Evolutionary conservation across 176 grass and related monocot species (phyloP).

Genomic region (Triticum aestivum): DNA sequence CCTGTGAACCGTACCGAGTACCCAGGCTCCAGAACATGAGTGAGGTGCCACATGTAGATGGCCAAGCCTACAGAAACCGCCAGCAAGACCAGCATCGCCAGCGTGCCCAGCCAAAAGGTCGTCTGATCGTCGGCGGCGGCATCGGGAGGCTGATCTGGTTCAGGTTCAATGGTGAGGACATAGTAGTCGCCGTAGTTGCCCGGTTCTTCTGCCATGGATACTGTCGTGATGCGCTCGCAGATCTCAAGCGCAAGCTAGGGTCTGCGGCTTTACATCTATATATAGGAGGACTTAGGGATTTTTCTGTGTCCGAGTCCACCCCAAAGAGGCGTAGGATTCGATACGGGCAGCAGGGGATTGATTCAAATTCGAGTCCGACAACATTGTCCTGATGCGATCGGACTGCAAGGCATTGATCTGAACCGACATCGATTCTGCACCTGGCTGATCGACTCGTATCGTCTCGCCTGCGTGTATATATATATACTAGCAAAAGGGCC

Average conservation of each 20-base stretch:
- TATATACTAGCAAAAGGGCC: too few species aligned
- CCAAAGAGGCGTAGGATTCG: too few species aligned
- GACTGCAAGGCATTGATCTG: neutral
- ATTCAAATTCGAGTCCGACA: neutral
- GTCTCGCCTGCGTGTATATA: too few species aligned
- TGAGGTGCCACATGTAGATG: neutral
- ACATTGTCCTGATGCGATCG: too few species aligned
- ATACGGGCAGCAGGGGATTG: neutral
- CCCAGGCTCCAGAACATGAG: neutral
- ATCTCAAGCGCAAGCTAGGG: neutral
- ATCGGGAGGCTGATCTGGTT: neutral
- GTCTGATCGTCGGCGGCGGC: neutral
- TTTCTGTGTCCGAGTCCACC: neutral
- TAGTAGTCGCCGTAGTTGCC: too few species aligned
- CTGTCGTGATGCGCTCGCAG: neutral
- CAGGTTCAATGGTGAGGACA: too few species aligned
- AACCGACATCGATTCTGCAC: too few species aligned
- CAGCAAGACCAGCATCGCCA: neutral
- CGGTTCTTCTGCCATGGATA: neutral
- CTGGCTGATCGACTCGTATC: too few species aligned
- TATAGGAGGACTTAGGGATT: neutral
- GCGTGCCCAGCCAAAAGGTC: neutral
- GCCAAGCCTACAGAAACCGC: neutral
- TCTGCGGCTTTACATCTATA: neutral
- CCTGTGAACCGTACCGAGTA: neutral